Base-by-base conservation (phyloP, 2,329 filamentous ascomycete genomes). In the Trichoderma citrinoviride region DNA sequence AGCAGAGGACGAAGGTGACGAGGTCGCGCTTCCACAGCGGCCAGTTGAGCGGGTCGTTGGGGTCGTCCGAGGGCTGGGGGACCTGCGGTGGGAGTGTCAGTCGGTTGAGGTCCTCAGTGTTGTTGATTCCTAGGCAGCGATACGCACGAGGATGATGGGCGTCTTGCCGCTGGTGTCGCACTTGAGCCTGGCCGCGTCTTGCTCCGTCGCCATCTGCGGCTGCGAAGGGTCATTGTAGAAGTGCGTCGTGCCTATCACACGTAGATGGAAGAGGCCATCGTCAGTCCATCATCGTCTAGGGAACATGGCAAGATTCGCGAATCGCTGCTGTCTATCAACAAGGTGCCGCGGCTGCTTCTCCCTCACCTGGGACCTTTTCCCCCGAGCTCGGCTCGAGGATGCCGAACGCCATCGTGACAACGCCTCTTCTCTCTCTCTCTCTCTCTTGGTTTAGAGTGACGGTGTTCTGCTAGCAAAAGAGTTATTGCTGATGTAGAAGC, bases 21-120 rank as follows among this genome's bases (percentile, higher is more conserved):
- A 90, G 71, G 75, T 97, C 93, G 74, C 93, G 91, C 70, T 86
- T 86, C 90, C 91, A 94, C 67, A 96, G 77, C 23, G 93, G 90
- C 93, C 93, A 97, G 74, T 82, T 83, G 68, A 97, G 81, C 33
- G 92, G 93, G 77, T 97, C 93, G 75, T 96, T 94, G 4, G 91
- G 92, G 75, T 96, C 92, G 76, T 96, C 90, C 67, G 89, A 93
- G 2, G 94, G 94, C 73, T 97, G 94, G 5, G 94, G 94, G 5
- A 83, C 79, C 80, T 83, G 64, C 37, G 12, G 43, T 27, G 57
- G 27, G 43, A 29, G 44, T 33, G 19, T 21, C 54, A 46, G 49
- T 55, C 25, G 17, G 17, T 4, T 7, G 15, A 17, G 46, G 21
- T 49, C 15, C 46, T 27, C 21, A 25, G 23, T 47, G 5, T 23